Evolutionary conservation across 2,329 filamentous ascomycete species (phyloP), one percentile per base, ranked within the genome.

Genomic region (Pseudopyricularia cyperi): DNA sequence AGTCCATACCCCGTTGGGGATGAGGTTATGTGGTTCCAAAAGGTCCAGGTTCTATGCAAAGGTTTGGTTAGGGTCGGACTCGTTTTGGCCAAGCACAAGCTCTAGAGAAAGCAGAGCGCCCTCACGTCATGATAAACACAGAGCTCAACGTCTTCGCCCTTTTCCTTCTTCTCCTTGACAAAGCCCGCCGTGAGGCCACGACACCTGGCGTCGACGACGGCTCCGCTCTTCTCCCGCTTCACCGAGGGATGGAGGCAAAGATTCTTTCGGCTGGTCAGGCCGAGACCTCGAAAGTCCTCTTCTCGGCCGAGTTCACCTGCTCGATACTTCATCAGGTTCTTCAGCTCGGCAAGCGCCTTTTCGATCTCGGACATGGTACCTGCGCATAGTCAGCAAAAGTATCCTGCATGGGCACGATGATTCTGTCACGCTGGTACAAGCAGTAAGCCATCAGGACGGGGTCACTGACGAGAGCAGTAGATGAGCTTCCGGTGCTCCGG

Each of bases 291-390:
- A 59, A 98, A 98, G 17, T 98, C 91, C 67, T 98, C 93, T 57
- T 85, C 85, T 54, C 85, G 76, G 1, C 93, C 93, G n/a, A 98
- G 77, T 66, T 96, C 82, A 57, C 95, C 79, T 6, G 88, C 74
- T 15, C 93, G 85, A 63, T 95, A 97, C 64, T 94, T 94, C 90
- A 98, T 98, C 51, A 98, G 70, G 24, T 83, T 83, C 65, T 93
- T 89, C 60, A 98, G 67, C 68, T 98, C 93, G 9, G 88, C 87
- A 51, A 98, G 70, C 0, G 94, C 93, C 70, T 98, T 98, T 66
- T 98, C 93, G 62, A 98, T 98, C 71, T 98, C 93, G 35, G 93
- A 98, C 90, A 98, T 98, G 53, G 93, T 98, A 71, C 79, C 79
- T 82, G 48, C 3, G 15, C 17, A 24, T 4, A 5, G 47, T 49